Base-by-base conservation (phyloP, 2,329 filamentous ascomycete genomes). In the Coniella lustricola region DNA sequence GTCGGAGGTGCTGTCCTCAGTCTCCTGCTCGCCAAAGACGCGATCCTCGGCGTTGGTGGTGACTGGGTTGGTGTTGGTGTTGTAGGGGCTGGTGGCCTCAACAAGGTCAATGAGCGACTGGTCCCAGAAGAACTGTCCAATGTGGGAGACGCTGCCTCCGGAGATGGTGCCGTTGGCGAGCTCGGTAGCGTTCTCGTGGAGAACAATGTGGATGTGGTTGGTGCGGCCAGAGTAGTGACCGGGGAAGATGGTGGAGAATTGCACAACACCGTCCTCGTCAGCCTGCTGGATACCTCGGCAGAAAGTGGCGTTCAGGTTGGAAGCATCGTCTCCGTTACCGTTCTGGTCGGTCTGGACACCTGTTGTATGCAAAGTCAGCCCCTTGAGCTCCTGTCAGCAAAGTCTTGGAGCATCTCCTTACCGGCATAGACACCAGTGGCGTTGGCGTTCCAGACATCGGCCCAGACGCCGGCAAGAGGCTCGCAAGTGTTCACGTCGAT, bases 161-260 rank as follows among this genome's bases (percentile, higher is more conserved):
- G 75, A 65, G 47, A 60, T 56, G 40, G 76, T 80, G 55, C 69
- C 68, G 63, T 80, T 79, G 36, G 67, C 56, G 35, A 72, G 67
- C 13, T 69, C 50, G 14, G 58, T 59, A 31, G 56, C 59, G 48
- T 57, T 58, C 21, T 46, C 52, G 51, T 60, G 62, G 3, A 52
- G 55, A 10, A 60, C 56, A 21, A 66, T 55, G 52, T 71, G 67
- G 36, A 67, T 64, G 58, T 70, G 67, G 20, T 60, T 66, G 4
- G 63, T 58, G 8, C 64, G 62, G n/a, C 69, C 62, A 31, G 59
- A 59, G 57, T 74, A 74, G 59, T 74, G 70, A 3, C 71, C 71
- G 0, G 70, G 70, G 59, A 73, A 71, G 41, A 68, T 52, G 2
- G 67, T 62, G 38, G 66, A 57, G 54, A 74, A 73, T 37, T 65